These are phyloP conservation scores for Coprinopsis sp. DNA, from an alignment of 768 basidiomycete genomes.

Conservation along the genomic window DNA sequence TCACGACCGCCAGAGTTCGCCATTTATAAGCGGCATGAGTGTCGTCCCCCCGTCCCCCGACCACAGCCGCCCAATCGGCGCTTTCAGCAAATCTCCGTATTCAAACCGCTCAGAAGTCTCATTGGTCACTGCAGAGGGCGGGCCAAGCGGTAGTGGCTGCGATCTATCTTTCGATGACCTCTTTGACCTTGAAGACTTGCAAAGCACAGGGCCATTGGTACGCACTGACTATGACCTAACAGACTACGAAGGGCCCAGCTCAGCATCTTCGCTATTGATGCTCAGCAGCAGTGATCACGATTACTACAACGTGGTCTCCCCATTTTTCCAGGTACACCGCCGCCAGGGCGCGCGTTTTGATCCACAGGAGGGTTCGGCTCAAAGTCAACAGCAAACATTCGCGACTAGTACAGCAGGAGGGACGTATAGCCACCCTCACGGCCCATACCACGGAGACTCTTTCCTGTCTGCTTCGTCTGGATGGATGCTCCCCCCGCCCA, in stretches of 20 bases:
- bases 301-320: conserved; percentile 5
- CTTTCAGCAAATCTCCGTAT: conserved; percentile 50
- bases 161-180: conserved; percentile 47
- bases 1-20: conserved; percentile 11
- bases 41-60: conserved; percentile 25
- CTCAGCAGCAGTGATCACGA: conserved; percentile 53
- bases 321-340: conserved; percentile 16
- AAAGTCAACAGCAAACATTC: conserved; percentile 13
- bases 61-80: conserved; percentile 17
- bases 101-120: conserved; percentile 63
- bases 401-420: conserved; percentile 2
- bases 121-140: conserved; percentile 43
- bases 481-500: conserved; percentile 8
- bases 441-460: conserved; percentile 16
- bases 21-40: conserved; percentile 22
- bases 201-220: not conserved
- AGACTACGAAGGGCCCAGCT: conserved; percentile 62
- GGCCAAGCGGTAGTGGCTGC: conserved; percentile 37
- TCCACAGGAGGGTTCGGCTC: too few species aligned
- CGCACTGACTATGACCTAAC: conserved; percentile 57
- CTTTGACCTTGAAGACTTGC: conserved; percentile 13
- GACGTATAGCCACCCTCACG: conserved; percentile 9
- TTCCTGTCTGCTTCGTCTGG: conserved; percentile 11
- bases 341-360: conserved; percentile 41
- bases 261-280: conserved; percentile 47